Base-by-base conservation (phyloP, 2,329 filamentous ascomycete species). In the Stachybotrys echinatus region DNA sequence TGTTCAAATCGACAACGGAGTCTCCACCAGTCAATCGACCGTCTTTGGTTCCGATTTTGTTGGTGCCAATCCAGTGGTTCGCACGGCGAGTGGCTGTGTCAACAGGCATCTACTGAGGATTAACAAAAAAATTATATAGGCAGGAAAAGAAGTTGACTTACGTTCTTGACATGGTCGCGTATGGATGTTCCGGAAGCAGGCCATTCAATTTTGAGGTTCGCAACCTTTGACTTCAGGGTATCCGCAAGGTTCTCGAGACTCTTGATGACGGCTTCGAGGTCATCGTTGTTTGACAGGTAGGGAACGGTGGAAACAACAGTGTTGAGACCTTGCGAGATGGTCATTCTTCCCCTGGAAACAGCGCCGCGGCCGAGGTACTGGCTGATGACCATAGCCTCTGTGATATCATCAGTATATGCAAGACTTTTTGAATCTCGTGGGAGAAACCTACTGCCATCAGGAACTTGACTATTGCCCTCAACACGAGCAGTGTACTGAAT, bases 401-500 rank as follows among this genome's bases (percentile, higher is more conserved):
- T n/a, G n/a, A n/a, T n/a, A n/a, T n/a, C n/a, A n/a, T n/a, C n/a
- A n/a, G n/a, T n/a, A n/a, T n/a, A n/a, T n/a, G n/a, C n/a, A n/a
- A n/a, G n/a, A n/a, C n/a, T n/a, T n/a, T n/a, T n/a, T n/a, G n/a
- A n/a, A n/a, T n/a, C n/a, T n/a, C n/a, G 4, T 2, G 4, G 7
- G n/a, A n/a, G 27, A 14, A 6, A 64, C 66, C 54, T 60, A 68
- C 66, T 56, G 38, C 56, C 61, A 39, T 64, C 60, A 2, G 44
- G 44, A 18, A 46, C 27, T 19, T 54, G 44, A 42, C 74, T 71
- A 37, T 75, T 77, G 27, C 76, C 77, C 58, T 87, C 83, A 21
- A 85, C 82, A 58, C 84, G 76, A 42, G 82, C 76, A 20, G 83
- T 87, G 76, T 80, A 87, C 62, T 87, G 83, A 12, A 87, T 67